phyloP scores from a whole-genome alignment of 2,329 filamentous ascomycete species.

The Thielaviopsis populi region DNA sequence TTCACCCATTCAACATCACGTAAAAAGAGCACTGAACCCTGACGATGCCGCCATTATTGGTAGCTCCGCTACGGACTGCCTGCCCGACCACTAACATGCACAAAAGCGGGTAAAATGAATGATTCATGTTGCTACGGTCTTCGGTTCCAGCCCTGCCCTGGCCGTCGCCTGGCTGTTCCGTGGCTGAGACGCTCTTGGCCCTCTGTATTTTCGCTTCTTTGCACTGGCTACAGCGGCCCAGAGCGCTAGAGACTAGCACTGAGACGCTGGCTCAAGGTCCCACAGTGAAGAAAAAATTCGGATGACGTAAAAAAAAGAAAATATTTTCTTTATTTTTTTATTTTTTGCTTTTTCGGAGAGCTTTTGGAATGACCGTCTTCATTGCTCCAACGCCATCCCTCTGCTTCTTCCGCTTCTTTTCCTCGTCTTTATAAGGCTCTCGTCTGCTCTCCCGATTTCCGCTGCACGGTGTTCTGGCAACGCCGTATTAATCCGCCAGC shows the following conservation, averaged over 20 bases:
- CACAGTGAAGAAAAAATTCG: neutral
- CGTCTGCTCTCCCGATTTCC: neutral
- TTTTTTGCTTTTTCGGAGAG: neutral
- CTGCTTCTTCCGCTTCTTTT: neutral
- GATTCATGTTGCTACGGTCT: neutral
- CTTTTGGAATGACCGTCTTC: neutral
- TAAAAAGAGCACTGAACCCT: neutral
- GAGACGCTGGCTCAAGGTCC: neutral
- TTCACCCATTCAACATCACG: neutral
- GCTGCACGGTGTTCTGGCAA: neutral
- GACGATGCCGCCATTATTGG: neutral
- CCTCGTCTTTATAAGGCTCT: neutral
- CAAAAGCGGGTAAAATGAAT: neutral
- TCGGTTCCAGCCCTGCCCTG: neutral
- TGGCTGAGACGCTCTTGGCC: neutral
- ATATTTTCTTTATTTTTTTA: neutral
- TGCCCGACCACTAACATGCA: neutral
- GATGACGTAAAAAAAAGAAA: conserved; percentile 1
- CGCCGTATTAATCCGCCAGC: neutral
- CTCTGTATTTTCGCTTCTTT: neutral
- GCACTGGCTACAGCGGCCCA: neutral
- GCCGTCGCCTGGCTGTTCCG: neutral
- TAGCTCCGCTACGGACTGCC: neutral
- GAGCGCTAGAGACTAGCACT: neutral
- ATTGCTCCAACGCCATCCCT: neutral